Percentiles rank a stretch among this genome's conserved stretches.
phyloP scores from a whole-genome alignment of 805 yeast species.

The Candida berthetii region DNA sequence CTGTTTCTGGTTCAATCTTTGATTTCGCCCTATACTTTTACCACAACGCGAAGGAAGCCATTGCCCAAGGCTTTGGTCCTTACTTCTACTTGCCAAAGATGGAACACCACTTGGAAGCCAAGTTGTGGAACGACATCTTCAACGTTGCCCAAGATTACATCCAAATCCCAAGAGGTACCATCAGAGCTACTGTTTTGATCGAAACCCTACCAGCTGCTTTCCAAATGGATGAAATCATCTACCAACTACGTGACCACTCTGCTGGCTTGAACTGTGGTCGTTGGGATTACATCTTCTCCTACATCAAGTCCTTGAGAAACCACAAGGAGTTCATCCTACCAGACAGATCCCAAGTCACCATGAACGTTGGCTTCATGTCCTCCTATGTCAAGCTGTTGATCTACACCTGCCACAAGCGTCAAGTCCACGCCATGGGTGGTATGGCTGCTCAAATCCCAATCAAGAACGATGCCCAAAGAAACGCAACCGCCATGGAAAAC shows the following conservation, averaged over 20 bases:
- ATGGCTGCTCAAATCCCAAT: slow-evolving; percentile 89
- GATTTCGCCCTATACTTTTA: slow-evolving; percentile 76
- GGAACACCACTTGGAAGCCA: slow-evolving; percentile 83
- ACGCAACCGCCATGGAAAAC: slow-evolving; percentile 61
- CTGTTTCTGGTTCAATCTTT: slow-evolving; percentile 72
- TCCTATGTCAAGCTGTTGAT: slow-evolving; percentile 71
- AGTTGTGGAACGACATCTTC: slow-evolving; percentile 78
- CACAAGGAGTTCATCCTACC: slow-evolving; percentile 65
- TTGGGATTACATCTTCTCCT: slow-evolving; percentile 84
- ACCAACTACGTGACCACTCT: slow-evolving; percentile 70
- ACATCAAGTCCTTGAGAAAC: slow-evolving; percentile 70
- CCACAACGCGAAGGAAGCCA: slow-evolving; percentile 67
- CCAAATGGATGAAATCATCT: slow-evolving; percentile 82
- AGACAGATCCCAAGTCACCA: slow-evolving; percentile 71
- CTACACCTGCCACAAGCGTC: slow-evolving; percentile 66
- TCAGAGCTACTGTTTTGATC: slow-evolving; percentile 75
- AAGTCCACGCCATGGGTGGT: slow-evolving; percentile 85
- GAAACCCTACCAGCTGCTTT: slow-evolving; percentile 83
- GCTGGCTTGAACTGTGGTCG: slow-evolving; percentile 85
- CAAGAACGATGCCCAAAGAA: slow-evolving; percentile 61
- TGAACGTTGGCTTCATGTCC: slow-evolving; percentile 79
- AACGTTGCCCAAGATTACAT: slow-evolving; percentile 69
- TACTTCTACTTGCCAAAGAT: slow-evolving; percentile 80
- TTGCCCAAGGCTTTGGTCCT: slow-evolving; percentile 70
- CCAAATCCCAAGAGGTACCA: slow-evolving; percentile 66